A percentile compares a stretch with the other conserved stretches of the same genome.
phyloP scores from a whole-genome alignment of 805 yeast species.

The Lipomyces lipofer region DNA sequence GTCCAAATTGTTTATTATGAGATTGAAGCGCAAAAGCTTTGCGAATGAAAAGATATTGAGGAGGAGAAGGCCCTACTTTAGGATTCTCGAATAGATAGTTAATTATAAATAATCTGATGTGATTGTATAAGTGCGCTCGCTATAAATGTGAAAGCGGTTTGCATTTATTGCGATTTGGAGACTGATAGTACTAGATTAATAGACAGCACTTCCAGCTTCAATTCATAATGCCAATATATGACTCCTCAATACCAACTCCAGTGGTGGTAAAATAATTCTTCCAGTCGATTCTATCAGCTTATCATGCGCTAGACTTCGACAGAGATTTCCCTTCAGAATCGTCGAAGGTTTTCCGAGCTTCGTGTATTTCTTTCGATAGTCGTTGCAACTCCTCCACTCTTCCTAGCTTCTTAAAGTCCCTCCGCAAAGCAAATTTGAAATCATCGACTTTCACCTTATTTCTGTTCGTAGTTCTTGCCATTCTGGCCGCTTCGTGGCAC shows the following conservation, averaged over 20 bases:
- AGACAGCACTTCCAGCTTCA: too few species aligned
- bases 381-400: slow-evolving; percentile 65
- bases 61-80: slow-evolving; percentile 4
- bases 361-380: slow-evolving; percentile 60
- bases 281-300: too few species aligned
- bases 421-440: slow-evolving; percentile 66
- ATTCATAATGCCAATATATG: too few species aligned
- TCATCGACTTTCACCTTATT: slow-evolving; percentile 71
- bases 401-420: slow-evolving; percentile 66
- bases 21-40: neutral
- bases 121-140: too few species aligned
- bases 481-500: slow-evolving; percentile 55
- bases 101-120: neutral
- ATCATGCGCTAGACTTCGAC: too few species aligned
- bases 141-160: too few species aligned
- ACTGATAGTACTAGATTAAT: too few species aligned
- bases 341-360: slow-evolving; percentile 68
- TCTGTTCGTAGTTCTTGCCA: slow-evolving; percentile 54
- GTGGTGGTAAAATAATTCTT: too few species aligned
- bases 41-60: neutral
- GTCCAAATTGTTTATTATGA: neutral
- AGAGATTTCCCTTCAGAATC: slow-evolving; percentile 52
- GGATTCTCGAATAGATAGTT: neutral
- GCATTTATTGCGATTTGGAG: neutral
- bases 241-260: too few species aligned